Evolutionary conservation across 805 yeast genomes (phyloP).

Genomic region (Cyberlindnera maritima): DNA sequence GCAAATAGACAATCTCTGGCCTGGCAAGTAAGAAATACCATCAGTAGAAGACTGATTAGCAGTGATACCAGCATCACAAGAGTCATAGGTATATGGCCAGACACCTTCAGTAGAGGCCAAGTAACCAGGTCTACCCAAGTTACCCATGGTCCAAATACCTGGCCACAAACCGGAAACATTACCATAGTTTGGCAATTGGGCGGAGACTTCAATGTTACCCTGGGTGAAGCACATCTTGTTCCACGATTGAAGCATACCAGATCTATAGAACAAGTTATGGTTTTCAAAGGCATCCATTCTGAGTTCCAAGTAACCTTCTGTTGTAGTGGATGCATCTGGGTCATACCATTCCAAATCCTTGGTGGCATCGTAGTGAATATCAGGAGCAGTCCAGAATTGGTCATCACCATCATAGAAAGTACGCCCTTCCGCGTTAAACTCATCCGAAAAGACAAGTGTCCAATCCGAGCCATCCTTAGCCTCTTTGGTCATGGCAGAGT

Average conservation of each 20-base stretch:
- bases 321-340: constrained; percentile 84
- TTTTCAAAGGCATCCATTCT: constrained; percentile 80
- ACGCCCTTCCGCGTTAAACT: constrained; percentile 85
- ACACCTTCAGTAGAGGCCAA: constrained; percentile 85
- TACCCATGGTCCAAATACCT: constrained; percentile 94
- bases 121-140: constrained; percentile 89
- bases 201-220: constrained; percentile 75
- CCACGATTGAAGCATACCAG: constrained; percentile 94
- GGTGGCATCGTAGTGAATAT: constrained; percentile 83
- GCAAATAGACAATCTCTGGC: constrained; percentile 75
- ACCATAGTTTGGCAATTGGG: constrained; percentile 77
- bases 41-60: constrained; percentile 89
- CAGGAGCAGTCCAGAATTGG: constrained; percentile 85
- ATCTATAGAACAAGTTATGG: constrained; percentile 77
- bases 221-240: constrained; percentile 86
- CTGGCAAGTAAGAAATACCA: constrained; percentile 84
- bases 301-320: constrained; percentile 64
- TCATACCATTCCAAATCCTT: constrained; percentile 91
- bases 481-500: constrained; percentile 43
- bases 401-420: constrained; percentile 90
- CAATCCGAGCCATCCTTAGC: constrained; percentile 64
- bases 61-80: constrained; percentile 93
- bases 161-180: constrained; percentile 89
- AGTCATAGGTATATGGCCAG: constrained; percentile 89
- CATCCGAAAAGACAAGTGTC: constrained; percentile 85